These are phyloP conservation scores for Ilyonectria robusta DNA, from an alignment of 2,329 filamentous ascomycete species.

Conservation along the genomic window DNA sequence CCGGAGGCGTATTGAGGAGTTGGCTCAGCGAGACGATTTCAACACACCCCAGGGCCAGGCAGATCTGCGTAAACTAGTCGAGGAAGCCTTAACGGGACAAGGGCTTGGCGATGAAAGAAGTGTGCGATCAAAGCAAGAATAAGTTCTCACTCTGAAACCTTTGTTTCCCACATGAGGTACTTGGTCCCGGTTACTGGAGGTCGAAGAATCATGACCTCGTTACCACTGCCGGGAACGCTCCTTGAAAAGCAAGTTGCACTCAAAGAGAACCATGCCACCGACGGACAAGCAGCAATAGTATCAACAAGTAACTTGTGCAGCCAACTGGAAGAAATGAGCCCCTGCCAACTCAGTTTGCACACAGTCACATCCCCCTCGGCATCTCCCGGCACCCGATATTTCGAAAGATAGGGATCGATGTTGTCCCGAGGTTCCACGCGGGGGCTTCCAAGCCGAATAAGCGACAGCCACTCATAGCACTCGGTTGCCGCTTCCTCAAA, in stretches of 20 bases:
- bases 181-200: constrained; percentile 64
- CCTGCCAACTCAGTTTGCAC: constrained; percentile 71
- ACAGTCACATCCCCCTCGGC: constrained; percentile 50
- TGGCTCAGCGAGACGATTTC: constrained; percentile 88
- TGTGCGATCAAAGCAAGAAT: constrained; percentile 74
- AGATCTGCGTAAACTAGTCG: constrained; percentile 82
- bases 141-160: constrained; percentile 57
- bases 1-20: constrained; percentile 86
- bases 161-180: constrained; percentile 74
- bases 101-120: constrained; percentile 74
- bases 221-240: constrained; percentile 58
- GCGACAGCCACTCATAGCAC: constrained; percentile 81
- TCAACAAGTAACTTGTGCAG: constrained; percentile 63
- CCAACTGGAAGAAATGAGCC: constrained; percentile 70
- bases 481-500: constrained; percentile 75
- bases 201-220: constrained; percentile 69
- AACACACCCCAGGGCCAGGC: constrained; percentile 84
- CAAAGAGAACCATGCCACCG: constrained; percentile 69
- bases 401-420: constrained; percentile 78
- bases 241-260: constrained; percentile 66
- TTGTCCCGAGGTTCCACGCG: constrained; percentile 69
- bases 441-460: constrained; percentile 77
- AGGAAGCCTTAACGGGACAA: constrained; percentile 82
- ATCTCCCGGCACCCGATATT: constrained; percentile 72
- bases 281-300: constrained; percentile 59